These are phyloP conservation scores for Lipomyces yamadae DNA, from an alignment of 805 yeast species.

Conservation along the genomic window DNA sequence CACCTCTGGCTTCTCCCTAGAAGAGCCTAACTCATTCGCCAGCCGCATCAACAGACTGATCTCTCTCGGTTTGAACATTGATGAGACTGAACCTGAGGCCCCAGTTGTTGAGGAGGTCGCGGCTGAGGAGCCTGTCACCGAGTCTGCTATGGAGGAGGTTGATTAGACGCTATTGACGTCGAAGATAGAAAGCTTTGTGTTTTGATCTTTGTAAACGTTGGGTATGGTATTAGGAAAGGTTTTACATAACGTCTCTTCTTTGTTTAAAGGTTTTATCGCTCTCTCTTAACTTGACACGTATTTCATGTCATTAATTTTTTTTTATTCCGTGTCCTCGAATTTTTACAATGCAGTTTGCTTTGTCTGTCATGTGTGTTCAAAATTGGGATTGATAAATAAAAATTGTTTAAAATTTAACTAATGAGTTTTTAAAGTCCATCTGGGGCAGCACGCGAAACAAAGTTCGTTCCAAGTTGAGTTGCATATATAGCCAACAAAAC, in stretches of 20 bases:
- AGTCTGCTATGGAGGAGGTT: slow-evolving; percentile 99
- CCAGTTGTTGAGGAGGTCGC: slow-evolving; percentile 52
- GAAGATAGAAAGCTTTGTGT: not conserved
- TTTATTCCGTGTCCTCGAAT: not conserved
- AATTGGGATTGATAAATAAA: slow-evolving; percentile 1
- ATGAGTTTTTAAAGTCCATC: too few species aligned
- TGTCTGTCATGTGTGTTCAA: not conserved
- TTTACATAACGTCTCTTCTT: not conserved
- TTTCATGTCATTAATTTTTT: not conserved
- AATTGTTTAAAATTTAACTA: not conserved
- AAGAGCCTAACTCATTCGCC: slow-evolving; percentile 98
- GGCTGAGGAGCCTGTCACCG: slow-evolving; percentile 69
- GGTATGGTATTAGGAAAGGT: slow-evolving; percentile 1
- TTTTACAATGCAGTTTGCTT: not conserved
- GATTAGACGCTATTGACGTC: slow-evolving; percentile 58
- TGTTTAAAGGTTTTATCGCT: not conserved
- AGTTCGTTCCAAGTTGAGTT: too few species aligned
- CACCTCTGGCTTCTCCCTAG: slow-evolving; percentile 98
- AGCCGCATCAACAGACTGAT: slow-evolving; percentile 97
- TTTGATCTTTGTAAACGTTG: not conserved
- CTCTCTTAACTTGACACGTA: not conserved
- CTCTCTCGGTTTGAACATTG: slow-evolving; percentile 97
- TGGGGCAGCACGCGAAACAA: too few species aligned
- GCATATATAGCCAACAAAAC: too few species aligned
- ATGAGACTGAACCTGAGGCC: slow-evolving; percentile 70